Evolutionary conservation across 257 asterid genomes (phyloP).

Genomic region (Salvia splendens): DNA sequence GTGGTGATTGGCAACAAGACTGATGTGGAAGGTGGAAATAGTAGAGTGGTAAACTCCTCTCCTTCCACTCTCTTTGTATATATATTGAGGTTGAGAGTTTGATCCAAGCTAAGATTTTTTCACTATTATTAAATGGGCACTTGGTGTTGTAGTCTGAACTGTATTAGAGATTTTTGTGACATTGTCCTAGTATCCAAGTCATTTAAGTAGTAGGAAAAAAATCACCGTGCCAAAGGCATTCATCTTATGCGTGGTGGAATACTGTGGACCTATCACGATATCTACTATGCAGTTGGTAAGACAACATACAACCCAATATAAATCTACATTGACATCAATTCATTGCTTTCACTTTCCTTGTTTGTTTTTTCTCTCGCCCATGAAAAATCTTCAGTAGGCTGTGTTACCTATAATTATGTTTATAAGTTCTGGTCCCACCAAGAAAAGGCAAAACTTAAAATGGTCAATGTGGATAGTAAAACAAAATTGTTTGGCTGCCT

Average conservation of each 20-base stretch:
- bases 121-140: no score
- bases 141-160: no score
- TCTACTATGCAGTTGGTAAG: background rate
- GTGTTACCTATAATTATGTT: background rate
- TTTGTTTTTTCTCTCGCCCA: background rate
- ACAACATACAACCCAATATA: background rate
- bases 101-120: no score
- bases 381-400: conserved; percentile 4
- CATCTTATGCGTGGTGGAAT: conserved; percentile 2
- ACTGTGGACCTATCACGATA: conserved; percentile 2
- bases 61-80: conserved; percentile 8
- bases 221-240: conserved; percentile 8
- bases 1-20: conserved; percentile 96
- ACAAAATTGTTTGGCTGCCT: background rate
- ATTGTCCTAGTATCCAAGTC: no score
- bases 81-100: background rate
- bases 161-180: no score
- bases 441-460: background rate
- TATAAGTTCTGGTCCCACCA: background rate
- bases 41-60: conserved; percentile 72
- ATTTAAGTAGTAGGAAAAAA: no score
- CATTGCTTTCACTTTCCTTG: background rate
- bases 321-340: background rate
- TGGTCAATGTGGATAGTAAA: background rate
- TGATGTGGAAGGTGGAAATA: conserved; percentile 96